Evolutionary conservation across 176 grass and related monocot genomes (phyloP), one percentile per base, ranked within the genome.

Genomic region (Cocos nucifera): DNA sequence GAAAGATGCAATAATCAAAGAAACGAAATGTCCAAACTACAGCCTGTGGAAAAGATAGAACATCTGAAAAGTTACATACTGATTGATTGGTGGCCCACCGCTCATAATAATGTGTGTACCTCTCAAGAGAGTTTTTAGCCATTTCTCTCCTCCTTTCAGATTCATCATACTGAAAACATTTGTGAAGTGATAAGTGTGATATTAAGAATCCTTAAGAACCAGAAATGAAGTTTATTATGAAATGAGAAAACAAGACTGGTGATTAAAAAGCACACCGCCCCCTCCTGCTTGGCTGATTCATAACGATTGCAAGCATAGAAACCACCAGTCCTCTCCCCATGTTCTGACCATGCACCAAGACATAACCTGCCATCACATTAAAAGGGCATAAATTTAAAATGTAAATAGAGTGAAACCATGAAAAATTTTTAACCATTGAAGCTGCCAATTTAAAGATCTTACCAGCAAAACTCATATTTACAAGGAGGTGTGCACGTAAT

Each of bases 341-440:
- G 67, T 10, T 69, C 53, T 49, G 1, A 0, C 83, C 74, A 86
- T 1, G 60, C 0, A 17, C 57, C 70, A 20, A 78, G 78, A 67
- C 78, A 86, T 57, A 86, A 59, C 94, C 94, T 98, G 68, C 53
- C 73, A 29, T 53, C 14, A 67, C 35, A 39, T 52, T 75, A 73
- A 61, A 72, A 18, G 64, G 44, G 5, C 35, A 44, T 44, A 2
- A 44, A 15, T 56, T 44, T 12, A 44, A 53, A 8, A 75, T 51
- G 6, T 15, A 17, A 48, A 49, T 15, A 27, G 53, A 58, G 58
- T 65, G 23, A 44, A 66, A 62, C 35, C 57, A 56, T 56, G 53
- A 55, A 61, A 30, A 26, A 50, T 18, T 64, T 26, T 55, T 75
- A 67, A 19, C 67, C 75, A 17, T 80, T 48, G 69, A 58, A 17